phyloP scores from a whole-genome alignment of 1,284 basidiomycete genomes.

The Tylopilus sp. region DNA sequence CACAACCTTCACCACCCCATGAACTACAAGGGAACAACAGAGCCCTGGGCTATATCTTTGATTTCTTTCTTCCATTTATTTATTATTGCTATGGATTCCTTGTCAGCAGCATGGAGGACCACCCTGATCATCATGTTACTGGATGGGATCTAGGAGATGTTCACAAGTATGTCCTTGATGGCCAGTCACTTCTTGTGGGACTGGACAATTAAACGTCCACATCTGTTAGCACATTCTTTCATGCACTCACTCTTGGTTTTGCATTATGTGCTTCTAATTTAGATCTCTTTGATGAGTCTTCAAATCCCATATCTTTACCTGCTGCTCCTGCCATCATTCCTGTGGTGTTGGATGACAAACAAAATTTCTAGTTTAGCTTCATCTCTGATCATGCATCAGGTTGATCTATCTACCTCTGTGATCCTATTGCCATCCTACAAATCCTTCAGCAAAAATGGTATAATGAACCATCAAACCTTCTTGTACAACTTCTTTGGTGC shows the following conservation, averaged over 20 bases:
- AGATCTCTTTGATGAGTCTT: not conserved
- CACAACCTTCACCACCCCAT: not conserved
- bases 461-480: not conserved
- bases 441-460: not conserved
- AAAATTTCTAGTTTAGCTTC: not conserved
- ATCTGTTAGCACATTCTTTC: not conserved
- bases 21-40: not conserved
- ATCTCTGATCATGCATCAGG: not conserved
- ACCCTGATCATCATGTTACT: not conserved
- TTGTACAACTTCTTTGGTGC: not conserved
- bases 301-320: not conserved
- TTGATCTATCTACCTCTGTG: not conserved
- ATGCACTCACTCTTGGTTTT: not conserved
- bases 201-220: not conserved
- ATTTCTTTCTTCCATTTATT: not conserved
- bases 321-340: not conserved
- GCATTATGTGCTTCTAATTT: not conserved
- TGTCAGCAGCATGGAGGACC: not conserved
- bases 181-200: not conserved
- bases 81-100: not conserved
- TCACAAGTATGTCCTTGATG: not conserved
- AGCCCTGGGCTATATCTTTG: not conserved
- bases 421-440: not conserved
- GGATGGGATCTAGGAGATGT: not conserved
- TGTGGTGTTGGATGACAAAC: not conserved